Percentiles rank a stretch among this genome's conserved stretches.
Conservation (phyloP, 192 early-diverging fungal species). For the Pecoramyces ruminantium region DNA sequence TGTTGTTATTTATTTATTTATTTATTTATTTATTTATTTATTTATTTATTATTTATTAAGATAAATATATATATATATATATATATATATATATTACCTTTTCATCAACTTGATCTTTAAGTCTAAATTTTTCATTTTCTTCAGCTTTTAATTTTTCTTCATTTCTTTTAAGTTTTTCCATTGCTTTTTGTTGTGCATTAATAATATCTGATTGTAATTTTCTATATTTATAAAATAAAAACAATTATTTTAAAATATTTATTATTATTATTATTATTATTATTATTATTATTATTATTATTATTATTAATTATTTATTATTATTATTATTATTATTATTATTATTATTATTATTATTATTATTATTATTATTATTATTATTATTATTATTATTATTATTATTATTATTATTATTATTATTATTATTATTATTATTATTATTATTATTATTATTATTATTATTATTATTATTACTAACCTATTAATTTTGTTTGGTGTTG, state of each 20-base stretch:
- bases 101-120: conserved; percentile 64
- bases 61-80: neutral
- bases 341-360: neutral
- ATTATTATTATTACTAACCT: neutral
- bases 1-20: no score
- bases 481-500: neutral
- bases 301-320: neutral
- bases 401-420: neutral
- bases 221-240: no score
- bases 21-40: no score
- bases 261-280: neutral
- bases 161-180: conserved; percentile 24
- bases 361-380: neutral
- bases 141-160: conserved; percentile 48
- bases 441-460: neutral
- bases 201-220: neutral
- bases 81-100: conserved; percentile 19
- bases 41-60: no score
- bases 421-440: neutral
- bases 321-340: neutral
- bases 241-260: neutral
- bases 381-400: neutral
- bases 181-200: conserved; percentile 9
- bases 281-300: neutral
- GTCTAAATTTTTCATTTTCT: conserved; percentile 39